These are phyloP conservation scores for Mortierella alpina DNA, from an alignment of 192 early-diverging fungal genomes.

Conservation along the genomic window DNA sequence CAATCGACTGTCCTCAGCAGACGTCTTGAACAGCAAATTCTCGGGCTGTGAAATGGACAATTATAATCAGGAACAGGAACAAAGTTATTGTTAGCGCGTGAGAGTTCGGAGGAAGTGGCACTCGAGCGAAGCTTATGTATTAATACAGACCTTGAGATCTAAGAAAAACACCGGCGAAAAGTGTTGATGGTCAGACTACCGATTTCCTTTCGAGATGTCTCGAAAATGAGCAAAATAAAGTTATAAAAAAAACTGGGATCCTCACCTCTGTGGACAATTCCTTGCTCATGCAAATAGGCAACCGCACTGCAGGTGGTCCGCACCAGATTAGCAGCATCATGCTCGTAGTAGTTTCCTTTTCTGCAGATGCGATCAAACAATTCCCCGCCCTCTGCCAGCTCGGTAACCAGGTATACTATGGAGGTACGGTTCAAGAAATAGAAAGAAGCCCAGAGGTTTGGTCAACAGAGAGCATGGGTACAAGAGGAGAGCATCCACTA, in stretches of 20 bases:
- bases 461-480: no score
- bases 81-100: no score
- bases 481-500: no score
- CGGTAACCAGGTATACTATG: slow-evolving; percentile 80
- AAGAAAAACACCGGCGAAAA: no score
- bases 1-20: slow-evolving; percentile 68
- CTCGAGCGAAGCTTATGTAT: no score
- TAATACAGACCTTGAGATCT: no score
- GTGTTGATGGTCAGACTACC: no score
- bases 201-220: no score
- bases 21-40: slow-evolving; percentile 78
- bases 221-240: no score
- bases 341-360: slow-evolving; percentile 78
- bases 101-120: no score
- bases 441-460: background rate
- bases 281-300: slow-evolving; percentile 84
- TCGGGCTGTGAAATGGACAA: slow-evolving; percentile 65
- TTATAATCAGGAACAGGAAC: no score
- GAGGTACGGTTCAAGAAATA: background rate
- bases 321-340: slow-evolving; percentile 84
- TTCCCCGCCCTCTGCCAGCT: slow-evolving; percentile 89
- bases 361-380: slow-evolving; percentile 88
- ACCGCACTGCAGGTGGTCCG: slow-evolving; percentile 82
- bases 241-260: background rate
- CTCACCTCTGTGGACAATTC: slow-evolving; percentile 86